A percentile compares a stretch with the other conserved stretches of the same genome.
Conservation (phyloP, 306 rosid species). For the Prunus fruticosa region DNA sequence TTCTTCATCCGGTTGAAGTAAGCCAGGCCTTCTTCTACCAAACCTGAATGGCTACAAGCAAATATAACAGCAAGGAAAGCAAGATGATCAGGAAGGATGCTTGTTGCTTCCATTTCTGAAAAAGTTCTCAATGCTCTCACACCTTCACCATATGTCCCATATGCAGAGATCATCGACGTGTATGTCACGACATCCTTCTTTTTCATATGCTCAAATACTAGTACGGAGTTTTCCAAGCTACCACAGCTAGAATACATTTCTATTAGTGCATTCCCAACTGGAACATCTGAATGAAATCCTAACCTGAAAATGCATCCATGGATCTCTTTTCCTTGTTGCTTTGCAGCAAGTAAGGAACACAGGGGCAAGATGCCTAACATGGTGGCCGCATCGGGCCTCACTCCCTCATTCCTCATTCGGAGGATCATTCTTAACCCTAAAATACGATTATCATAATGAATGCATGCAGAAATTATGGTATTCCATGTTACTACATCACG, state of each 20-base stretch:
- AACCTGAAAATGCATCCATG: conserved; percentile 50
- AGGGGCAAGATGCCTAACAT: conserved; percentile 30
- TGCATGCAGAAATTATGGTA: conserved; percentile 31
- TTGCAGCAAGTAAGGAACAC: conserved; percentile 30
- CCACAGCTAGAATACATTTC: conserved; percentile 78
- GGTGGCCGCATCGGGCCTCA: conserved; percentile 35
- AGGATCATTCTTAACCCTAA: conserved; percentile 20
- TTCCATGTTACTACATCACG: conserved; percentile 40
- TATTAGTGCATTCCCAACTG: conserved; percentile 60
- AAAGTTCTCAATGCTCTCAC: conserved; percentile 51
- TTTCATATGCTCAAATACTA: conserved; percentile 40
- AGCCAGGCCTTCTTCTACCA: conserved; percentile 60
- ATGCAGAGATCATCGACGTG: conserved; percentile 62
- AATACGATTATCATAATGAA: conserved; percentile 24
- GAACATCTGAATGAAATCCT: conserved; percentile 44
- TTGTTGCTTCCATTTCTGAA: conserved; percentile 42
- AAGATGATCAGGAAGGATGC: conserved; percentile 53
- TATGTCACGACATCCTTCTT: conserved; percentile 60
- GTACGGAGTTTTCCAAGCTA: conserved; percentile 40
- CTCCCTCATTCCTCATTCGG: conserved; percentile 29
- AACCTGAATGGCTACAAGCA: conserved; percentile 70
- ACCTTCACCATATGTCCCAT: conserved; percentile 67
- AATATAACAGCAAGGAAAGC: conserved; percentile 53
- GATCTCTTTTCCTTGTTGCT: conserved; percentile 49
- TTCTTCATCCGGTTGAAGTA: conserved; percentile 56